Evolutionary conservation across 1,284 basidiomycete species (phyloP), one percentile per base, ranked within the genome.

Genomic region (Ceratobasidium sp.): DNA sequence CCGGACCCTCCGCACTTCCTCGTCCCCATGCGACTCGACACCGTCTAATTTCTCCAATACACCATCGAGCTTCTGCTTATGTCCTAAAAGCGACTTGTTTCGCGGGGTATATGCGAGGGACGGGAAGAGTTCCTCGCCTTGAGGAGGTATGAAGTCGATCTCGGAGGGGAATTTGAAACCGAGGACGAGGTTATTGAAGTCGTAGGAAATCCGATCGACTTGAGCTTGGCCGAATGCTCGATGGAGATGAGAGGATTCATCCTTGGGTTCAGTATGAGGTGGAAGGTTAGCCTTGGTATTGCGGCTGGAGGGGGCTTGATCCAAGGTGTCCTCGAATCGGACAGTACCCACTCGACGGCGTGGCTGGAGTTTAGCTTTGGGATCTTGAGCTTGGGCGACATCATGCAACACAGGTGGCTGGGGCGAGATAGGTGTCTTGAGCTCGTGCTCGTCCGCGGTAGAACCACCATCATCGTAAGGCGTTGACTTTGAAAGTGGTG

Each of bases 11-110:
- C 65, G 65, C 7, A 75, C 56, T 15, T 7, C 65, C 3, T n/a
- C 8, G 31, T 75, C 56, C 7, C 74, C 74, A 50, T 71, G 47
- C 14, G 66, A 63, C 48, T 71, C 59, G 19, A 75, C 41, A 2
- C 45, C 66, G 29, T 75, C 74, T 11, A 75, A 51, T 24, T 56
- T 48, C 48, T 75, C 66, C 19, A 71, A 48, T 15, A 75, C 47
- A 22, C 19, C 48, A 8, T 67, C 69, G 36, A 75, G 74, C 33
- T 50, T 31, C n/a, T 75, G 66, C n/a, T 63, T 71, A n/a, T 75
- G 59, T 17, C 53, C 57, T 17, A 54, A 45, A 24, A 75, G 57
- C 19, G 57, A 48, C 44, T 41, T 63, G 51, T 64, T 75, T 5
- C n/a, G 56, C 36, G 59, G 9, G 19, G 47, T 71, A 41, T 54